Evolutionary conservation across 495 filamentous ascomycete genomes (phyloP).

Genomic region (Daldinia decipiens): DNA sequence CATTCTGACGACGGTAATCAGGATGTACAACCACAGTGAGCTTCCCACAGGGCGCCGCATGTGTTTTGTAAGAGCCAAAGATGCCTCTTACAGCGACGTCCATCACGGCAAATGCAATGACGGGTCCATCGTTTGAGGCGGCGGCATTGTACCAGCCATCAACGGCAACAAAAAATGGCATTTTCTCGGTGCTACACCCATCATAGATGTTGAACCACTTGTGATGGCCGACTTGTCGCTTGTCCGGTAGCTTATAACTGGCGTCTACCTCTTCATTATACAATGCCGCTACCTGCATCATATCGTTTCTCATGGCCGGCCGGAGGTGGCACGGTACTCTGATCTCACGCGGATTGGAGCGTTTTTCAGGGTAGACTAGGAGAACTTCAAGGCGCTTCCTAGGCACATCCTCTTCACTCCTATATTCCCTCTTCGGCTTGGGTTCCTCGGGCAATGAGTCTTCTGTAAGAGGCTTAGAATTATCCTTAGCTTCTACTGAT

Average conservation of each 20-base stretch:
- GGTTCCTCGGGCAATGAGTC: not conserved
- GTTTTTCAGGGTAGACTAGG: not conserved
- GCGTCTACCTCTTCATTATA: slow-evolving; percentile 53
- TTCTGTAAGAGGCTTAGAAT: not conserved
- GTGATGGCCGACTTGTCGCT: slow-evolving; percentile 36
- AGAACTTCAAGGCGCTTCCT: not conserved
- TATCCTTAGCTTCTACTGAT: not conserved
- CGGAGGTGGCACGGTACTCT: slow-evolving; percentile 49
- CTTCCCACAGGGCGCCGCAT: slow-evolving; percentile 27
- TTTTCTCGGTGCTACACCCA: slow-evolving; percentile 25
- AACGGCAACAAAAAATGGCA: slow-evolving; percentile 58
- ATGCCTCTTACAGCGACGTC: slow-evolving; percentile 21
- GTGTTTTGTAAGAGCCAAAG: slow-evolving; percentile 27
- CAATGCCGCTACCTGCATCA: slow-evolving; percentile 44
- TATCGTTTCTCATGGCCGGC: slow-evolving; percentile 46
- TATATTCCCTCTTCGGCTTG: not conserved
- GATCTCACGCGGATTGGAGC: slow-evolving; percentile 36
- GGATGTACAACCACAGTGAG: slow-evolving; percentile 51
- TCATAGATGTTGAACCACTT: slow-evolving; percentile 42
- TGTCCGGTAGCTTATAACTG: slow-evolving; percentile 49
- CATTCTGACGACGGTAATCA: slow-evolving; percentile 46
- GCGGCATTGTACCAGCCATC: slow-evolving; percentile 27
- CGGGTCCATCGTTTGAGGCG: not conserved
- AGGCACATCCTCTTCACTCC: not conserved
- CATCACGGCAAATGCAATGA: slow-evolving; percentile 54